Conservation (phyloP, 495 filamentous ascomycete species). For the Neurospora sp. region DNA sequence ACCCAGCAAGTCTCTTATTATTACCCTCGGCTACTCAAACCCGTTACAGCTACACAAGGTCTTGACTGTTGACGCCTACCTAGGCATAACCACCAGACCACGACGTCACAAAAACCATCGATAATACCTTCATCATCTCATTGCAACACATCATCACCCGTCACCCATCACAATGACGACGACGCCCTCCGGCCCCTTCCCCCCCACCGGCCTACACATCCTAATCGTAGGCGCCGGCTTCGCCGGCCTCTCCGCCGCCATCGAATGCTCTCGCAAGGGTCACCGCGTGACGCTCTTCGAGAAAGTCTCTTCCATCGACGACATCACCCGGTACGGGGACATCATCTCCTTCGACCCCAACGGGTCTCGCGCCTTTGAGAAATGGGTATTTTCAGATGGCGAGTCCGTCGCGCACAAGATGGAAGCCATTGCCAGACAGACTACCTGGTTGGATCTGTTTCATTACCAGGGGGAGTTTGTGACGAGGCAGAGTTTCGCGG, state of each 20-base stretch:
- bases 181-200: conserved; percentile 3
- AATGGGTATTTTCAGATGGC: conserved; percentile 22
- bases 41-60: not conserved
- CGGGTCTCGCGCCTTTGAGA: conserved; percentile 33
- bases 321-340: conserved; percentile 37
- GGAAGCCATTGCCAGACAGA: conserved; percentile 40
- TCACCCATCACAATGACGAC: conserved; percentile 6
- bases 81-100: not conserved
- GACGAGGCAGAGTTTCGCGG: conserved; percentile 19
- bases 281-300: conserved; percentile 25
- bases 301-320: conserved; percentile 27
- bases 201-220: conserved; percentile 40
- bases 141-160: not conserved
- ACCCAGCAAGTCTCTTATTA: not conserved
- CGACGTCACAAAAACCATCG: not conserved
- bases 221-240: conserved; percentile 53
- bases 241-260: conserved; percentile 48
- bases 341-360: conserved; percentile 45
- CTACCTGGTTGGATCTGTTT: conserved; percentile 22
- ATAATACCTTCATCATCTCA: not conserved
- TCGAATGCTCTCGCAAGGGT: conserved; percentile 42
- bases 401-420: conserved; percentile 34
- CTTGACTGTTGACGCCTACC: too few relatives aligned
- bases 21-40: not conserved
- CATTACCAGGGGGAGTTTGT: conserved; percentile 24